These are phyloP conservation scores for Globisporangium acanthophoron DNA, from an alignment of 352 stramenopile species.

Conservation along the genomic window DNA sequence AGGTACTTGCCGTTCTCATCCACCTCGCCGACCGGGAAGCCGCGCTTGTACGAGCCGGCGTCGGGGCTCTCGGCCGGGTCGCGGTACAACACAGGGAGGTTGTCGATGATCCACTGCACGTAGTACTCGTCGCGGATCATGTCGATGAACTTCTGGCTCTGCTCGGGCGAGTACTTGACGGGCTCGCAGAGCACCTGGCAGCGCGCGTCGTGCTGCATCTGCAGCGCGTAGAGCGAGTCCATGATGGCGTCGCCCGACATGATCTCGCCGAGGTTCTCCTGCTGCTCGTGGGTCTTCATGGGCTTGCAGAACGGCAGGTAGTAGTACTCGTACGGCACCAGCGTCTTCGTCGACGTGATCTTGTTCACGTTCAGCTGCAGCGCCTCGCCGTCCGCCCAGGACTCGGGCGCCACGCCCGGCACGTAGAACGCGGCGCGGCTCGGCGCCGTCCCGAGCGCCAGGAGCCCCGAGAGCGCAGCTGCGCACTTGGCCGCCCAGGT, in stretches of 20 bases:
- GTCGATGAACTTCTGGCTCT: slow-evolving; percentile 82
- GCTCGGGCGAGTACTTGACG: slow-evolving; percentile 72
- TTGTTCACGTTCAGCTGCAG: slow-evolving; percentile 96
- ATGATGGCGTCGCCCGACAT: slow-evolving; percentile 90
- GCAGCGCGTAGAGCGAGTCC: slow-evolving; percentile 86
- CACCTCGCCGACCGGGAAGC: slow-evolving; percentile 91
- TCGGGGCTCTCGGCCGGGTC: slow-evolving; percentile 66
- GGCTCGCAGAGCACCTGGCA: slow-evolving; percentile 90
- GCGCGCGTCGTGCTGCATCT: slow-evolving; percentile 87
- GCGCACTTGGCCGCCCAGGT: slow-evolving; percentile 4
- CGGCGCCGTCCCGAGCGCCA: slow-evolving; percentile 14
- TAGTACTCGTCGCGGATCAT: slow-evolving; percentile 95
- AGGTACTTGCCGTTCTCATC: slow-evolving; percentile 91
- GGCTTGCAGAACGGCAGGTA: slow-evolving; percentile 93
- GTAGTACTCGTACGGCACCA: slow-evolving; percentile 99
- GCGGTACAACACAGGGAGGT: slow-evolving; percentile 87
- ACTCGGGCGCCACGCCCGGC: slow-evolving; percentile 79
- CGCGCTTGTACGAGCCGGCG: slow-evolving; percentile 79
- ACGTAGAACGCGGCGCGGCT: slow-evolving; percentile 75
- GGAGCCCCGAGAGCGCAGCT: background rate
- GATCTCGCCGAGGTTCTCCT: slow-evolving; percentile 92
- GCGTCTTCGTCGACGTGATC: slow-evolving; percentile 97
- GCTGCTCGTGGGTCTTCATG: slow-evolving; percentile 72
- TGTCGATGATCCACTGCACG: slow-evolving; percentile 93
- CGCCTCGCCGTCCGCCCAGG: slow-evolving; percentile 72